A percentile compares a stretch with the other conserved stretches of the same genome.
Conservation (phyloP, 2,329 filamentous ascomycete genomes). For the Phaeophleospora eucalypticola region DNA sequence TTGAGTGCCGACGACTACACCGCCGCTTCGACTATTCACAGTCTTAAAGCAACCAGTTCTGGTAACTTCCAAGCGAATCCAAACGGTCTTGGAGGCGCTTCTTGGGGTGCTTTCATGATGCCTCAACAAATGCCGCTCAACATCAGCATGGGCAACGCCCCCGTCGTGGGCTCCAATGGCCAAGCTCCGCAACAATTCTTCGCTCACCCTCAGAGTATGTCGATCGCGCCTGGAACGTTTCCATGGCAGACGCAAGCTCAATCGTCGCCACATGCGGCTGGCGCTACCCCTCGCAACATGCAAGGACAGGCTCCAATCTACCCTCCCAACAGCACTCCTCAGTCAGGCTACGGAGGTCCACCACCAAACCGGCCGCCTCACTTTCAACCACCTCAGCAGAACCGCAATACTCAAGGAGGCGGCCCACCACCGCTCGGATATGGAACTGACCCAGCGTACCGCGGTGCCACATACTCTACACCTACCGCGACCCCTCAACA, state of each 20-base stretch:
- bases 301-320: background rate
- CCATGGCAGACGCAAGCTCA: background rate
- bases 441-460: conserved; percentile 15
- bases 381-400: too few relatives aligned
- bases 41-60: conserved; percentile 1
- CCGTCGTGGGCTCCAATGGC: background rate
- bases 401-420: conserved; percentile 1
- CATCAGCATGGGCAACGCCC: background rate
- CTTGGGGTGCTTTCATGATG: conserved; percentile 7
- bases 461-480: conserved; percentile 4
- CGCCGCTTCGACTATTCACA: conserved; percentile 5
- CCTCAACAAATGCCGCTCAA: background rate
- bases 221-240: background rate
- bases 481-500: conserved; percentile 1
- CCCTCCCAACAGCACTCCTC: too few relatives aligned
- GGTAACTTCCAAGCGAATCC: background rate
- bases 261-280: background rate
- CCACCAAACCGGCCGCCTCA: too few relatives aligned
- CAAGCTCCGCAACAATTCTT: background rate
- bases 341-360: too few relatives aligned
- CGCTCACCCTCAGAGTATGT: background rate
- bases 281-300: background rate
- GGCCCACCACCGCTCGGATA: conserved; percentile 5
- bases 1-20: conserved; percentile 6
- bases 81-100: background rate